These are phyloP conservation scores for Pseudogymnoascus sp. DNA, from an alignment of 2,329 filamentous ascomycete genomes.

Conservation along the genomic window DNA sequence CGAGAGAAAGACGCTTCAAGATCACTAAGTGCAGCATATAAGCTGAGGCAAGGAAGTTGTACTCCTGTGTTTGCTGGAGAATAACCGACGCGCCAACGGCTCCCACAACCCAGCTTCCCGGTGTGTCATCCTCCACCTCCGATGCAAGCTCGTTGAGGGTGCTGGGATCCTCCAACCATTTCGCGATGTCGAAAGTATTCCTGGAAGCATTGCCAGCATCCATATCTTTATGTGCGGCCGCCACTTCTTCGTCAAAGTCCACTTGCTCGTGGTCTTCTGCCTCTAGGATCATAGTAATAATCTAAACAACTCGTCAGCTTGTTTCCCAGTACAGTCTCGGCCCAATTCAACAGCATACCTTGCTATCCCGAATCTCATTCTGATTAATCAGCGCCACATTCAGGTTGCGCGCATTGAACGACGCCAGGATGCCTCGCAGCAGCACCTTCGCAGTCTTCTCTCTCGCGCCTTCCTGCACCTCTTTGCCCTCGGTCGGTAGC, in stretches of 20 bases:
- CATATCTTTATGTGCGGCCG: background rate
- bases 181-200: conserved; percentile 4
- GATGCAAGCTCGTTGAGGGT: conserved; percentile 6
- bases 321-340: background rate
- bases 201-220: background rate
- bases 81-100: conserved; percentile 2
- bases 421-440: conserved; percentile 43
- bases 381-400: conserved; percentile 59
- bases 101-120: background rate
- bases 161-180: background rate
- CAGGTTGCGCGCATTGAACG: conserved; percentile 47
- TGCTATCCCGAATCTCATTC: conserved; percentile 57
- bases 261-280: conserved; percentile 15
- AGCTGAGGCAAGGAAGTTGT: conserved; percentile 29
- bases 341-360: conserved; percentile 34
- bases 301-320: conserved; percentile 21
- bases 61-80: conserved; percentile 7
- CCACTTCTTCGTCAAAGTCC: conserved; percentile 9
- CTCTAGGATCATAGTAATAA: conserved; percentile 44
- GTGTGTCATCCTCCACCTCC: background rate
- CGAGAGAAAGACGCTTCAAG: conserved; percentile 34
- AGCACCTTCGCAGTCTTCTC: conserved; percentile 20
- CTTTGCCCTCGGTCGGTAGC: background rate
- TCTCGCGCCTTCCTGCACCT: conserved; percentile 11
- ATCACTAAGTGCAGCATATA: conserved; percentile 38